phyloP scores from a whole-genome alignment of 179 eudicot genomes.

The Camellia oleifera region DNA sequence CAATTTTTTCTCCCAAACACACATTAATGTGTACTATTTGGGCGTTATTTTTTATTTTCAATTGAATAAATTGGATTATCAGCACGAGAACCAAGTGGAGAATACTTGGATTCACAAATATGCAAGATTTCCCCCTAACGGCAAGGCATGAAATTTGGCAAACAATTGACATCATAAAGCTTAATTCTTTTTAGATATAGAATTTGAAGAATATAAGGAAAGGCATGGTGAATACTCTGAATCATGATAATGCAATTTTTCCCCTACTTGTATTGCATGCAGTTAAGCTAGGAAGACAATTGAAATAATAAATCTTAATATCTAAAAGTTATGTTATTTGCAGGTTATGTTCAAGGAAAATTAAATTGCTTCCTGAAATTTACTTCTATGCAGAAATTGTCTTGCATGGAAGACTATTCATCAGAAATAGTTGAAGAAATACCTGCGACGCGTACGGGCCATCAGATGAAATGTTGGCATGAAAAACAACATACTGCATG shows the following conservation, averaged over 20 bases:
- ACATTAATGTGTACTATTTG: too few species aligned
- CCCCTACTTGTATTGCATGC: background rate
- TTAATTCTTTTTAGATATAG: too few species aligned
- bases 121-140: background rate
- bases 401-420: background rate
- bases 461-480: conserved; percentile 61
- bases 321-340: background rate
- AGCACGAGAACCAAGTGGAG: background rate
- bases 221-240: background rate
- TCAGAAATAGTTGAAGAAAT: conserved; percentile 7
- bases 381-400: background rate
- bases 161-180: too few species aligned
- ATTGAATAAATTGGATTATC: background rate
- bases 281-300: background rate
- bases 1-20: too few species aligned
- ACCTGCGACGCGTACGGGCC: conserved; percentile 67
- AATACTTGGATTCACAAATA: background rate
- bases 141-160: background rate
- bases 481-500: conserved; percentile 78
- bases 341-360: background rate
- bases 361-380: background rate
- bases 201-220: too few species aligned
- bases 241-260: background rate
- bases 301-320: background rate
- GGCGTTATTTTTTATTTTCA: too few species aligned